Conservation (phyloP, 2,329 filamentous ascomycete species). For the Aspergillus versicolor region DNA sequence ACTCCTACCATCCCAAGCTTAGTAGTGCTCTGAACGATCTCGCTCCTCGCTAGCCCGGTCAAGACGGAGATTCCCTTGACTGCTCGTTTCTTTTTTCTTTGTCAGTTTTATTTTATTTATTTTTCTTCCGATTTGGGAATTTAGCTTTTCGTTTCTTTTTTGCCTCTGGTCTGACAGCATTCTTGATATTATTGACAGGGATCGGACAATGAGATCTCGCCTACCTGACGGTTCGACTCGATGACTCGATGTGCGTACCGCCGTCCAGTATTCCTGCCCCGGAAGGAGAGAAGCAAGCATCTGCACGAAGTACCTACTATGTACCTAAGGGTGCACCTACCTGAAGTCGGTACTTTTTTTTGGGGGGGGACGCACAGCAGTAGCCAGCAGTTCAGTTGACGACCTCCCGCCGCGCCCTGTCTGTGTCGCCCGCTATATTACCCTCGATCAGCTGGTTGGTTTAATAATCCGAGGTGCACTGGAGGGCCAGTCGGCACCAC, state of each 20-base stretch:
- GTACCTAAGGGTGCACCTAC: no score
- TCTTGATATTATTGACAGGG: slow-evolving; percentile 1
- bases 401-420: neutral
- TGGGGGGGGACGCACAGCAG: neutral
- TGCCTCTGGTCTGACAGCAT: slow-evolving; percentile 1
- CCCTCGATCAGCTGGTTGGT: neutral
- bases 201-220: neutral
- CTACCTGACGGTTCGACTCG: neutral
- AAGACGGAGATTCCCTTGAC: neutral
- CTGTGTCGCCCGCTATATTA: no score
- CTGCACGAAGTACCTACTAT: no score
- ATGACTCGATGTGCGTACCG: neutral
- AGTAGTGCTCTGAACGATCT: slow-evolving; percentile 1
- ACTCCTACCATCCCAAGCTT: slow-evolving; percentile 11
- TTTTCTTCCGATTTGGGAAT: slow-evolving; percentile 2
- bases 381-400: neutral
- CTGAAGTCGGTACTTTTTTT: neutral
- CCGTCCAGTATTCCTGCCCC: neutral
- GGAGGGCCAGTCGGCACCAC: neutral
- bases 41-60: neutral
- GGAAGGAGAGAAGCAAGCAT: neutral
- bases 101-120: neutral
- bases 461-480: neutral
- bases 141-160: neutral
- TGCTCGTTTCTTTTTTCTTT: neutral